phyloP scores from a whole-genome alignment of 169 alveolate genomes.

The Perkinsus olseni region DNA sequence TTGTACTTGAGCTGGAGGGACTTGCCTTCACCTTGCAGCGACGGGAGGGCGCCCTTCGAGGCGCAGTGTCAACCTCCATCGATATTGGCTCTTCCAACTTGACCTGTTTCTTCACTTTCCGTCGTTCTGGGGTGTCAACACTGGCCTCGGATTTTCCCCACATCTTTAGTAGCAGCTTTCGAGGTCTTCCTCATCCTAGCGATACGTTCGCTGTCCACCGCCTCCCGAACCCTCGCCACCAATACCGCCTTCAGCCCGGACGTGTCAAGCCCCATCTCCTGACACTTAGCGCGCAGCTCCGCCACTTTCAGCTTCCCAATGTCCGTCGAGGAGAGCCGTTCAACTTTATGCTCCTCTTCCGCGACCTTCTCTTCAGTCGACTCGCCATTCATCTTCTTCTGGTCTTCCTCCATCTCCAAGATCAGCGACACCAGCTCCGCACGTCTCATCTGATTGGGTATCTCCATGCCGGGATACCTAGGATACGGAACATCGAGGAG shows the following conservation, averaged over 20 bases:
- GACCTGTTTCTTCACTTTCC: not conserved
- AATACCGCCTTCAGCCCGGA: not conserved
- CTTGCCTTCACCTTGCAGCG: not conserved
- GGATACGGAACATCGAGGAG: not conserved
- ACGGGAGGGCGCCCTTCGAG: not conserved
- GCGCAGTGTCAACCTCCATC: not conserved
- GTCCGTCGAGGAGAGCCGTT: constrained; percentile 4
- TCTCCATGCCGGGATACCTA: not conserved
- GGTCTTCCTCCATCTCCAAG: not conserved
- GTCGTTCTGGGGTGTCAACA: not conserved
- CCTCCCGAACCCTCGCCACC: not conserved
- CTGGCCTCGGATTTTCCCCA: not conserved
- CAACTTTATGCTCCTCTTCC: not conserved
- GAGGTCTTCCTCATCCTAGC: not conserved
- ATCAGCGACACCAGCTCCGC: not conserved
- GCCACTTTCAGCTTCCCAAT: constrained; percentile 7
- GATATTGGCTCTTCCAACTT: not conserved
- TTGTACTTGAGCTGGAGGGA: not conserved
- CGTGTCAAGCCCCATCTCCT: not conserved
- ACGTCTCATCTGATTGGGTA: not conserved
- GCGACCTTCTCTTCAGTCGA: not conserved
- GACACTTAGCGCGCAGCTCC: not conserved
- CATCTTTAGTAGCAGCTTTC: too few species aligned
- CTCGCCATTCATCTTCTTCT: constrained; percentile 12
- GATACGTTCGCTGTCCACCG: not conserved